Base-by-base conservation (phyloP, 2,329 filamentous ascomycete genomes). In the Dothiorella sarmentorum region DNA sequence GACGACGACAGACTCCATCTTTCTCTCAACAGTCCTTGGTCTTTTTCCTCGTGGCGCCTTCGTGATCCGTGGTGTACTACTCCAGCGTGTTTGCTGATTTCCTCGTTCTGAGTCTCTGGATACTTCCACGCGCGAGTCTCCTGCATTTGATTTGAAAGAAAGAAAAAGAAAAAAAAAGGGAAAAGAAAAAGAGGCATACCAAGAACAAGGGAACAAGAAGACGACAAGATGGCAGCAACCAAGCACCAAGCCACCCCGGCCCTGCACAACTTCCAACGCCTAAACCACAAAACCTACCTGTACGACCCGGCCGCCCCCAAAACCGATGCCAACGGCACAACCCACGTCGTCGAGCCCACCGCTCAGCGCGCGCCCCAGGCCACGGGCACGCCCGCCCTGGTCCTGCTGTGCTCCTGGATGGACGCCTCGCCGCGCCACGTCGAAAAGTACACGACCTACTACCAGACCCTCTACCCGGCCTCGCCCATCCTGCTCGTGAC, bases 331-430 rank as follows among this genome's bases (percentile, higher is more conserved):
- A 31, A 31, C 29, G 29, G 29, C 10, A 13, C 29, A n/a, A n/a
- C n/a, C n/a, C n/a, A n/a, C 29, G 67, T 64, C 42, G 49, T 18
- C 24, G 17, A 29, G n/a, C 11, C 37, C 13, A 27, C 17, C 2
- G 55, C 43, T 22, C 17, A 6, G 7, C 18, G 15, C 43, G 42
- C 31, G 35, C 35, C 42, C 4, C n/a, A 17, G 20, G 57, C 59
- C 2, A 51, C 64, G 3, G 35, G 53, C 29, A 49, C 57, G 35
- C 40, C 61, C 2, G 67, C 68, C 0, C 63, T 74, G 2, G 65
- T 74, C 22, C 49, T 73, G 1, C 55, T 73, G 13, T 71, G 68
- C 56, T 60, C 69, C 1, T 74, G 71, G 71, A 72, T 71, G 55
- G 69, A 64, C 4, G 71, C 71, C 7, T 68, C 66, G 4, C 60